Evolutionary conservation across 2,329 filamentous ascomycete species (phyloP), one percentile per base, ranked within the genome.

Genomic region (Xylariales sp.): DNA sequence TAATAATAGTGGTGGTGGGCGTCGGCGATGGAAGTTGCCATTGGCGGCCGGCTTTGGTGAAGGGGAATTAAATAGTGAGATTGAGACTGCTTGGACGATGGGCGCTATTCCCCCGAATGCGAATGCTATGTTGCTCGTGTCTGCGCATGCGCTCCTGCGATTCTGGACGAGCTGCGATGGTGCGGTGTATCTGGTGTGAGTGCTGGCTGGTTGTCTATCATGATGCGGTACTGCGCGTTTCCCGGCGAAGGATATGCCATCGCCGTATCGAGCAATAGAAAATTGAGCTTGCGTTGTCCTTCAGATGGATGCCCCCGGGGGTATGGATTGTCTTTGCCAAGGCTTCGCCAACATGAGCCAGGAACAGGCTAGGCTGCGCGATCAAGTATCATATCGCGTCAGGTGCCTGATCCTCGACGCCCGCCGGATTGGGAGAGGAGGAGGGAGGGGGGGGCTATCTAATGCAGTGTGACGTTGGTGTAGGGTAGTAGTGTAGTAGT

Each of bases 401-500:
- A 23, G 23, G 23, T 23, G 23, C 23, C 23, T 23, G 23, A 23
- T 23, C 23, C 39, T 41, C 39, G 9, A 14, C 39, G 39, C 12
- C 39, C 12, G 2, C 14, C 39, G 39, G 3, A 41, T 56, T 10
- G 36, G 36, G 36, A 39, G 23, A 23, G 23, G 23, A 23, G 23
- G 23, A 23, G 23, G 23, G 23, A 23, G 23, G 23, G 23, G 23
- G 10, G 36, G 3, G 2, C 28, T 18, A 23, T 23, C 34, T 12
- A 23, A 39, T 43, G 52, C 52, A 56, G 53, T 49, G 53, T 50
- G 61, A 57, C 61, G 61, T 45, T 39, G 32, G 5, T 23, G 49
- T 23, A 23, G 46, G 46, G 36, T 36, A 34, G 23, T 23, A 23
- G 23, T 23, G 23, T 23, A 23, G 23, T 23, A 23, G 23, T 23